Base-by-base conservation (phyloP, 495 filamentous ascomycete species). In the Neurospora sp. region DNA sequence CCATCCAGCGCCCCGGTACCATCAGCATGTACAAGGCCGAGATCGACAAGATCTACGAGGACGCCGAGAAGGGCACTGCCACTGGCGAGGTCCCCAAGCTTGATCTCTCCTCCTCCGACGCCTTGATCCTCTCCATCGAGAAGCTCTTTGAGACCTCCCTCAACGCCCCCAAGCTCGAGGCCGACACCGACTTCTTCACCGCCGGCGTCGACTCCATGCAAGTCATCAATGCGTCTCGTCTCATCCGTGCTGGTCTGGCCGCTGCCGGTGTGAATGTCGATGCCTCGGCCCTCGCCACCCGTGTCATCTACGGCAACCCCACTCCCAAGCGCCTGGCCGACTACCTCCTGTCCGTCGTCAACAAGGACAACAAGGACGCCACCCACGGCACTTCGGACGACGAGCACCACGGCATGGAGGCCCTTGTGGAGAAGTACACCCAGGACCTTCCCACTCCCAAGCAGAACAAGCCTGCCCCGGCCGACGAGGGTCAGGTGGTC, bases 131-230 rank as follows among this genome's bases (percentile, higher is more conserved):
- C 40, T 86, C 83, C 8, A 80, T 86, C 72, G 48, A 70, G 70
- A 62, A 75, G 6, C 62, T 85, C 35, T 85, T 86, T 35, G 75
- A 76, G 39, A 72, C 71, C 3, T 74, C 71, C 42, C 71, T 84
- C 18, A 74, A 76, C 41, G 75, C 77, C 11, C 78, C 79, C 23
- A 74, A 79, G 72, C 72, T 85, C 31, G 76, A 76, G 5, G 73
- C 76, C 2, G 83, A 83, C 72, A 81, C 79, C 0, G 84, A 86
- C 70, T 83, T 86, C 46, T 86, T 86, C 73, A 78, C 76, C 0
- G 79, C 74, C 5, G 84, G 84, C 23, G 76, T 90, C 42, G 87
- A 90, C 75, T 90, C 87, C 31, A 79, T 90, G 76, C 84, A 87
- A 42, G 82, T 84, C 16, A 81, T 84, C 37, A 77, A 77, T n/a